Evolutionary conservation across 2,329 filamentous ascomycete genomes (phyloP).

Genomic region (Colletotrichum sp.): DNA sequence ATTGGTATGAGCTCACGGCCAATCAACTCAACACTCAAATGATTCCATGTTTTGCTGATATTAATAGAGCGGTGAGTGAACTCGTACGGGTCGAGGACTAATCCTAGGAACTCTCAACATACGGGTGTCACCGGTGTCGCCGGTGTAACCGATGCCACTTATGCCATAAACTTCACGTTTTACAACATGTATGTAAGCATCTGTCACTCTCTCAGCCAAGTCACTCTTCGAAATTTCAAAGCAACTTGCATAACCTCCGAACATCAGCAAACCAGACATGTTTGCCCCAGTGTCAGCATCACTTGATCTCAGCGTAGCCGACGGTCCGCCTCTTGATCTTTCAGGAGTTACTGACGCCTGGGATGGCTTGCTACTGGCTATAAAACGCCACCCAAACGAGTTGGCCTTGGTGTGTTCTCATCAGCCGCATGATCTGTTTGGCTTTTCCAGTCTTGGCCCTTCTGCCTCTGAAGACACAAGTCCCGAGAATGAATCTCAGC

Average conservation of each 20-base stretch:
- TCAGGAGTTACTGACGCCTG: background rate
- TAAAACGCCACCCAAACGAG: background rate
- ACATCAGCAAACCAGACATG: background rate
- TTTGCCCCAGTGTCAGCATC: background rate
- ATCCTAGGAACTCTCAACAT: background rate
- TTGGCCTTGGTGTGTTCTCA: background rate
- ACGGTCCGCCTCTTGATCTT: background rate
- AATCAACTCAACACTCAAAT: background rate
- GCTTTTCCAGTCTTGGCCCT: background rate
- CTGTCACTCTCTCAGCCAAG: background rate
- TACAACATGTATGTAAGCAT: background rate
- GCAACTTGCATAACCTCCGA: background rate
- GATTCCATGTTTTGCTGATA: background rate
- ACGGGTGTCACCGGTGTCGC: background rate
- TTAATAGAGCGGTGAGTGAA: background rate
- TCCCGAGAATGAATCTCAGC: background rate
- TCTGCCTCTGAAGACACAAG: background rate
- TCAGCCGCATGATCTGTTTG: background rate
- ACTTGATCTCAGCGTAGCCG: background rate
- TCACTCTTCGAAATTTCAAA: background rate
- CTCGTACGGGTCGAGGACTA: background rate
- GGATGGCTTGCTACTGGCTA: background rate
- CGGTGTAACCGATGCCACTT: background rate
- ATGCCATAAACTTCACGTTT: background rate
- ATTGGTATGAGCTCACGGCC: background rate